Base-by-base conservation (phyloP, 192 early-diverging fungal species). In the Rhizoclosmatium sp. region DNA sequence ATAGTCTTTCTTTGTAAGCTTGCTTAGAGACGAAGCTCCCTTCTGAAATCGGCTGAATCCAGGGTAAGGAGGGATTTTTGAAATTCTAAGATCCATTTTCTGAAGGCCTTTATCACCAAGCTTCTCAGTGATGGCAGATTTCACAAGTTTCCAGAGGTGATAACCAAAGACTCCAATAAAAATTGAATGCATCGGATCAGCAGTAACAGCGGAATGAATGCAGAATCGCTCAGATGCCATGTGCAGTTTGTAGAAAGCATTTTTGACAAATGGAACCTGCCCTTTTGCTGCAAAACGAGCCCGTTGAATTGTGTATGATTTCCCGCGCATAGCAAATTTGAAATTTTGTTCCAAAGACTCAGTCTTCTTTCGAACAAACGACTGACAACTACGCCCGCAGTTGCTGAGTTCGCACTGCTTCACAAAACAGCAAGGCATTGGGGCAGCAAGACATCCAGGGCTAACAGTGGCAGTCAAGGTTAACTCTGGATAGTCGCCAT, bases 391-490 rank as follows among this genome's bases (percentile, higher is more conserved):
- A 5, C n/a, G 4, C n/a, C 21, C 21, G 40, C 61, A 64, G 4
- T 64, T 7, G 40, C 40, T 41, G 4, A 41, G 7, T 4, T 4
- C 4, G 4, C 7, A 10, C 40, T 9, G 7, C 4, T 4, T 4
- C 4, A 64, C 61, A 64, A 64, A 64, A n/a, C 61, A 64, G 61
- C 40, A 64, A 10, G n/a, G n/a, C 61, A 64, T 64, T 64, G 61
- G 61, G 7, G 21, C 4, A 21, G n/a, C 7, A 4, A 10, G 4
- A n/a, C 61, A 64, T 64, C 4, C 4, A 10, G 61, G 61, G n/a
- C 61, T 64, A 10, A 64, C 61, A 64, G 61, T 64, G 4, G 61
- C 4, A 64, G 7, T 10, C 61, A 64, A 39, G 4, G 40, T 39
- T 9, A 5, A 7, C n/a, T 64, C 61, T 64, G 61, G 61, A 21